Evolutionary conservation across 768 basidiomycete species (phyloP).

Genomic region (Multifurca ochricompacta): DNA sequence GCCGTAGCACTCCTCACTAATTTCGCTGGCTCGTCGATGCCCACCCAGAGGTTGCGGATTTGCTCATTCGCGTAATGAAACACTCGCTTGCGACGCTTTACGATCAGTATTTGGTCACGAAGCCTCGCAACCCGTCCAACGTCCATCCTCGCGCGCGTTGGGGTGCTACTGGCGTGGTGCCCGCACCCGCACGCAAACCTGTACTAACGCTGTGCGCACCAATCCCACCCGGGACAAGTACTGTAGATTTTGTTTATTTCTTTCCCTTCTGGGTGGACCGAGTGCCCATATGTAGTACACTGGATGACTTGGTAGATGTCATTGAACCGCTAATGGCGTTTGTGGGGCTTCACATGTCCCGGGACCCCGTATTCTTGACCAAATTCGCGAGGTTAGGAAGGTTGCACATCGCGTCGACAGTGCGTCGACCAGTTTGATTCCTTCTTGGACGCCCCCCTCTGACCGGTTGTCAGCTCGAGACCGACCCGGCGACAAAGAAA

Average conservation of each 20-base stretch:
- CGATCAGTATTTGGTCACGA: conserved; percentile 38
- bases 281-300: conserved; percentile 53
- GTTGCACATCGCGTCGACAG: conserved; percentile 48
- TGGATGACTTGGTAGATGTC: conserved; percentile 67
- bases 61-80: conserved; percentile 70
- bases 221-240: conserved; percentile 67
- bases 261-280: conserved; percentile 75
- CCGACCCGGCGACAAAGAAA: conserved; percentile 58
- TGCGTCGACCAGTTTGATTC: conserved; percentile 25
- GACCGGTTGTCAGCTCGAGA: conserved; percentile 30
- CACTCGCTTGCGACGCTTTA: conserved; percentile 66
- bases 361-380: conserved; percentile 69
- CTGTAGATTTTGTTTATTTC: conserved; percentile 82
- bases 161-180: conserved; percentile 45
- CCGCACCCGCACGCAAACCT: conserved; percentile 50
- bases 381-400: conserved; percentile 77
- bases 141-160: conserved; percentile 57
- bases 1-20: conserved; percentile 72
- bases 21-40: conserved; percentile 82
- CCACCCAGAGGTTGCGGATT: conserved; percentile 76
- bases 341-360: conserved; percentile 71
- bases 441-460: neutral
- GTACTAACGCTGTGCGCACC: conserved; percentile 73
- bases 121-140: conserved; percentile 57
- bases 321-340: conserved; percentile 76